Evolutionary conservation across 208 protist species (phyloP).

Genomic region (Trypanosoma rangeli): DNA sequence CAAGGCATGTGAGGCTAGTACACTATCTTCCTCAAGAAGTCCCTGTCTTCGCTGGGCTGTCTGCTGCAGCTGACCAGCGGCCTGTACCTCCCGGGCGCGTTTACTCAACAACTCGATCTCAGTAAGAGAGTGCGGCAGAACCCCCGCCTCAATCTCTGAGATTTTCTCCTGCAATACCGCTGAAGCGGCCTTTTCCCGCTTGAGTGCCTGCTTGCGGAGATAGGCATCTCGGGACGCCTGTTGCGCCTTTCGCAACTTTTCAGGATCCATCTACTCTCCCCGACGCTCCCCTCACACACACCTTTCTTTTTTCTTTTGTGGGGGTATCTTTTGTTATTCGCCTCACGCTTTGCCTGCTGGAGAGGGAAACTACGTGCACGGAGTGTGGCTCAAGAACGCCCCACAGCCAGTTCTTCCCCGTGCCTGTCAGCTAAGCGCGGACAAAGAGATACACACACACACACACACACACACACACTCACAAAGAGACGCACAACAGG

Average conservation of each 20-base stretch:
- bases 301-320: no score
- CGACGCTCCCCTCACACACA: no score
- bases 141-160: constrained; percentile 73
- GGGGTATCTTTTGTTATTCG: no score
- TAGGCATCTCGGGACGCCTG: constrained; percentile 75
- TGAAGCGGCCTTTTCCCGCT: constrained; percentile 63
- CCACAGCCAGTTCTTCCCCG: no score
- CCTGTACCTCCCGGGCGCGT: constrained; percentile 63
- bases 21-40: constrained; percentile 35
- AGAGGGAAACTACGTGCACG: no score
- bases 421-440: no score
- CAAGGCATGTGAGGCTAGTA: constrained; percentile 3
- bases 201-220: constrained; percentile 55
- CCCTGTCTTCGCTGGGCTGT: constrained; percentile 57
- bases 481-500: no score
- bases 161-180: constrained; percentile 71
- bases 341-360: no score
- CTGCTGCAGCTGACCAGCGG: constrained; percentile 55
- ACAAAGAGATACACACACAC: no score
- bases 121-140: constrained; percentile 50
- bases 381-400: no score
- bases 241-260: constrained; percentile 52
- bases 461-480: no score
- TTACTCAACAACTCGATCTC: constrained; percentile 74
- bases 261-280: constrained; percentile 45